These are phyloP conservation scores for Amylocystis lapponica DNA, from an alignment of 768 basidiomycete genomes.

Conservation along the genomic window DNA sequence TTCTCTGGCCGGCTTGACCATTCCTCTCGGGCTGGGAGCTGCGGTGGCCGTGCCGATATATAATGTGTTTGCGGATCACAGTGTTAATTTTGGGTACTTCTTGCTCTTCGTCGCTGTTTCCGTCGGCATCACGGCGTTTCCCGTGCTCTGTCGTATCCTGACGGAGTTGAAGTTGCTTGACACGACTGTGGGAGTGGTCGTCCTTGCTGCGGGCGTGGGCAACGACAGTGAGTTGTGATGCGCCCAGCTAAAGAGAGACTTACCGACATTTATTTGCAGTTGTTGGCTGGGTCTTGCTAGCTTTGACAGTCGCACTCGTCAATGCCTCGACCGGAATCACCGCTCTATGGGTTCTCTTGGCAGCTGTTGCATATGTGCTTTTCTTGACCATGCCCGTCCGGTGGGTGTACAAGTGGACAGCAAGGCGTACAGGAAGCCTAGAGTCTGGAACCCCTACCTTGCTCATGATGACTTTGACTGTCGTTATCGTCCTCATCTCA, in stretches of 20 bases:
- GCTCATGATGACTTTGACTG: conserved; percentile 71
- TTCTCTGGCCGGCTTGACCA: conserved; percentile 58
- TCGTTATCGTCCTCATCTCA: conserved; percentile 67
- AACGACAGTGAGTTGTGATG: conserved; percentile 38
- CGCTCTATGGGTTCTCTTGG: conserved; percentile 77
- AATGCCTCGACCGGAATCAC: conserved; percentile 70
- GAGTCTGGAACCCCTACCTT: conserved; percentile 69
- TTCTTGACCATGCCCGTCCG: conserved; percentile 61
- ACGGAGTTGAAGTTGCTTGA: conserved; percentile 78
- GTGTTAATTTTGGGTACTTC: conserved; percentile 73
- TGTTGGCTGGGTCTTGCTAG: conserved; percentile 81
- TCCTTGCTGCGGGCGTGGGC: conserved; percentile 75
- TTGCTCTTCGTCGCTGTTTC: conserved; percentile 83
- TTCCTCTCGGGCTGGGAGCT: conserved; percentile 81
- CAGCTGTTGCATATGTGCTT: conserved; percentile 56
- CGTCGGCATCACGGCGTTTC: conserved; percentile 77
- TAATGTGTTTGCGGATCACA: conserved; percentile 50
- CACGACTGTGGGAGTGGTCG: conserved; percentile 78
- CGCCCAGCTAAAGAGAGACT: too few species aligned
- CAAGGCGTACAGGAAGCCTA: conserved; percentile 60
- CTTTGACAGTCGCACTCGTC: conserved; percentile 77
- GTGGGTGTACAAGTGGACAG: conserved; percentile 63
- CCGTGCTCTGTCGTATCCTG: conserved; percentile 79
- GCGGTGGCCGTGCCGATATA: conserved; percentile 72
- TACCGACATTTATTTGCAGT: conserved; percentile 7